Conservation (phyloP, 768 basidiomycete species). For the Trametes punicea region DNA sequence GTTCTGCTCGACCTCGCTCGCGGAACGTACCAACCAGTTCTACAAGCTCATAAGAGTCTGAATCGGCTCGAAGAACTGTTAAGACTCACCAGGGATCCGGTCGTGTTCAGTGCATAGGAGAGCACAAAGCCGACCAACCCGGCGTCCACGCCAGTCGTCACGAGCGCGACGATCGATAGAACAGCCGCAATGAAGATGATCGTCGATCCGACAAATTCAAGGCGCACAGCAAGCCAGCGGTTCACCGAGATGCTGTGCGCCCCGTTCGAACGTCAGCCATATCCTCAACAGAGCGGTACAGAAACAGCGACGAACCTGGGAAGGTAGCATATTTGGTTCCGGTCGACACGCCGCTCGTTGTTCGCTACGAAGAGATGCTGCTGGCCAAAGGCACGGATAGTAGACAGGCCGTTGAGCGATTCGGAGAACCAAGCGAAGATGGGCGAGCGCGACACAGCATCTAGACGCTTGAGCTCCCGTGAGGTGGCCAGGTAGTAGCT, state of each 20-base stretch:
- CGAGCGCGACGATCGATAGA: constrained; percentile 66
- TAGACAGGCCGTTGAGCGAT: constrained; percentile 69
- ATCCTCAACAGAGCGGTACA: not conserved
- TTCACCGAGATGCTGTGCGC: constrained; percentile 60
- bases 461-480: constrained; percentile 83
- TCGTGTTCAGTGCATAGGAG: constrained; percentile 81
- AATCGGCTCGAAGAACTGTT: too few relatives aligned
- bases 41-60: constrained; percentile 33
- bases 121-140: constrained; percentile 85
- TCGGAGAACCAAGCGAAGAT: constrained; percentile 91
- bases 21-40: constrained; percentile 82
- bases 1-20: constrained; percentile 88
- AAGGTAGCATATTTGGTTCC: constrained; percentile 73
- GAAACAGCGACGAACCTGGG: constrained; percentile 15
- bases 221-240: constrained; percentile 79
- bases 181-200: constrained; percentile 73
- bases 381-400: constrained; percentile 79
- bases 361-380: constrained; percentile 62
- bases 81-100: constrained; percentile 66
- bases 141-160: constrained; percentile 77
- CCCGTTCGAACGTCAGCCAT: constrained; percentile 44
- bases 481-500: constrained; percentile 89
- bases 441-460: constrained; percentile 85
- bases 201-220: constrained; percentile 80
- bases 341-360: constrained; percentile 75